Conservation (phyloP, 2,329 filamentous ascomycete genomes). For the Neoscytalidium dimidiatum region DNA sequence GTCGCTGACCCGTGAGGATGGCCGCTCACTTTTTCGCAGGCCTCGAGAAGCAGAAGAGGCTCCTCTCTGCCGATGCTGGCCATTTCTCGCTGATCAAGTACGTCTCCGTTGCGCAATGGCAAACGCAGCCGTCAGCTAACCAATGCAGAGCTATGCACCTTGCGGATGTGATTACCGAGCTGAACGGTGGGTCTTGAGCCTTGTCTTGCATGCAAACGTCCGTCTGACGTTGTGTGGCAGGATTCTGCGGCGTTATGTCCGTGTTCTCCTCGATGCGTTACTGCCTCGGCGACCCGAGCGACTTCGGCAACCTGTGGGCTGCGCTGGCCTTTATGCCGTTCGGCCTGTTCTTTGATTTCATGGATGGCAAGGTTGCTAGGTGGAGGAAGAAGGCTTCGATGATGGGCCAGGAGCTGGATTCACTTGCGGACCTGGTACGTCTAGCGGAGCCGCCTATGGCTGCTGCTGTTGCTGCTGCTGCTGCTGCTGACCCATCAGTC, state of each 20-base stretch:
- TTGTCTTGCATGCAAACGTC: background rate
- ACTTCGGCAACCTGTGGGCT: conserved; percentile 72
- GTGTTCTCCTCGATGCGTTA: conserved; percentile 94
- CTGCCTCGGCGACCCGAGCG: conserved; percentile 67
- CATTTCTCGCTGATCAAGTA: conserved; percentile 65
- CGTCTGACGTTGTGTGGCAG: conserved; percentile 39
- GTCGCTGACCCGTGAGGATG: background rate
- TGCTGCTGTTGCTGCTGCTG: background rate
- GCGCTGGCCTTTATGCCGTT: conserved; percentile 88
- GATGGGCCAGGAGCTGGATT: conserved; percentile 98
- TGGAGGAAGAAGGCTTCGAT: conserved; percentile 97
- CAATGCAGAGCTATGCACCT: conserved; percentile 63
- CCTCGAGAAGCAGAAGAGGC: conserved; percentile 73
- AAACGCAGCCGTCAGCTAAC: conserved; percentile 21
- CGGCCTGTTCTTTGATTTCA: conserved; percentile 95
- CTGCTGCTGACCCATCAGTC: background rate
- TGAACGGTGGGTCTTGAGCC: conserved; percentile 59
- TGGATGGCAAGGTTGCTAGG: conserved; percentile 93
- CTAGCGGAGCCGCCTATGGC: background rate
- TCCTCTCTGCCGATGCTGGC: conserved; percentile 68
- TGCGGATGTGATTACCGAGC: conserved; percentile 79
- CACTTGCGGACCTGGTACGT: conserved; percentile 86
- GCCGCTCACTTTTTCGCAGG: conserved; percentile 44
- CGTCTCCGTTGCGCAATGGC: conserved; percentile 7
- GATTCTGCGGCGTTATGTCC: conserved; percentile 90